A percentile compares a stretch with the other conserved stretches of the same genome.
Conservation (phyloP, 495 filamentous ascomycete genomes). For the Penicillium flavigenum region DNA sequence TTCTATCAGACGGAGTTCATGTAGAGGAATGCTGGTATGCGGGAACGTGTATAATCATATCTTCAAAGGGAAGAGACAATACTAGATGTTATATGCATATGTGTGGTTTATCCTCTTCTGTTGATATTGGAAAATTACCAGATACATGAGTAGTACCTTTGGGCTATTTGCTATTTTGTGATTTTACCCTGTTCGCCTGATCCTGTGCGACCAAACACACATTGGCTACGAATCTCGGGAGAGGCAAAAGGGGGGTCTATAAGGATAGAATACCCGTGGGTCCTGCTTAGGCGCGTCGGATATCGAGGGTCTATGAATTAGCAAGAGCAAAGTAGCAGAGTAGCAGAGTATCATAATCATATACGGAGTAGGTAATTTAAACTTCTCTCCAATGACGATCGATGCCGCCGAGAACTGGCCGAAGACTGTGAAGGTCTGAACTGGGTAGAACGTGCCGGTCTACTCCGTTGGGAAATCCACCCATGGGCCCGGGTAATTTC, state of each 20-base stretch:
- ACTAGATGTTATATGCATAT: no score
- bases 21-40: slow-evolving; percentile 26
- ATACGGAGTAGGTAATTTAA: slow-evolving; percentile 23
- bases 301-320: not conserved
- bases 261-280: not conserved
- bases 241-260: not conserved
- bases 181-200: slow-evolving; percentile 9
- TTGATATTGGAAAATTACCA: slow-evolving; percentile 2
- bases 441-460: slow-evolving; percentile 27
- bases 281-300: not conserved
- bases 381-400: slow-evolving; percentile 35
- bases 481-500: not conserved
- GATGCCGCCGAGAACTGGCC: slow-evolving; percentile 25
- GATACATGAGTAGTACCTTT: not conserved
- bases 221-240: slow-evolving; percentile 3
- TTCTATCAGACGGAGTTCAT: no score
- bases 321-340: not conserved
- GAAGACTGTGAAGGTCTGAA: slow-evolving; percentile 25
- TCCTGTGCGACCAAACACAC: slow-evolving; percentile 10
- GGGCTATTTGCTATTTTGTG: not conserved
- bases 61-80: slow-evolving; percentile 3
- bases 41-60: not conserved
- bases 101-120: slow-evolving; percentile 13
- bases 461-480: slow-evolving; percentile 8
- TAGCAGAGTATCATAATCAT: not conserved